Conservation (phyloP, 306 rosid genomes). For the Quercus ilex region DNA sequence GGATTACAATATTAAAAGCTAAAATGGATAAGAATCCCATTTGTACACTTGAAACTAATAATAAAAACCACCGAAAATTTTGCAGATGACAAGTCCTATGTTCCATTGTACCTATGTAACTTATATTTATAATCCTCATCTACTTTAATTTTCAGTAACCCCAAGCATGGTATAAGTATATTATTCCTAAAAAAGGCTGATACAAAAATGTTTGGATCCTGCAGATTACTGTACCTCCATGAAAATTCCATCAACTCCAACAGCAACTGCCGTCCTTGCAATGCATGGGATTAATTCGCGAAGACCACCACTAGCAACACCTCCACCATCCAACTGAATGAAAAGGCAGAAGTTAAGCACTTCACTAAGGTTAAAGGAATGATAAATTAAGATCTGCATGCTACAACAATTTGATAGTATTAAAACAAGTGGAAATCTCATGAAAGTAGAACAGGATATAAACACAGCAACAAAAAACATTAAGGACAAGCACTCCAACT, state of each 20-base stretch:
- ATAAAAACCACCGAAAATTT: not conserved
- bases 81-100: not conserved
- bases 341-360: conserved; percentile 26
- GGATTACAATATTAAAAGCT: not conserved
- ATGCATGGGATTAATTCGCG: conserved; percentile 96
- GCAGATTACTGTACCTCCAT: conserved; percentile 69
- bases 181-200: not conserved
- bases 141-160: conserved; percentile 2
- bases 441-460: not conserved
- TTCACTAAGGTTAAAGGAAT: not conserved
- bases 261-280: conserved; percentile 94
- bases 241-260: conserved; percentile 97
- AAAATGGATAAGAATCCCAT: not conserved
- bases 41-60: not conserved
- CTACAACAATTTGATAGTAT: not conserved
- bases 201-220: not conserved
- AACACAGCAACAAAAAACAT: not conserved
- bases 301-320: conserved; percentile 98
- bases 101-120: not conserved
- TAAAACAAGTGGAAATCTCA: not conserved
- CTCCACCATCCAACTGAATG: conserved; percentile 88
- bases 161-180: not conserved
- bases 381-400: not conserved
- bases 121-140: not conserved
- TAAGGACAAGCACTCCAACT: not conserved